phyloP scores from a whole-genome alignment of 345 rosid genomes.

The Salix viminalis region DNA sequence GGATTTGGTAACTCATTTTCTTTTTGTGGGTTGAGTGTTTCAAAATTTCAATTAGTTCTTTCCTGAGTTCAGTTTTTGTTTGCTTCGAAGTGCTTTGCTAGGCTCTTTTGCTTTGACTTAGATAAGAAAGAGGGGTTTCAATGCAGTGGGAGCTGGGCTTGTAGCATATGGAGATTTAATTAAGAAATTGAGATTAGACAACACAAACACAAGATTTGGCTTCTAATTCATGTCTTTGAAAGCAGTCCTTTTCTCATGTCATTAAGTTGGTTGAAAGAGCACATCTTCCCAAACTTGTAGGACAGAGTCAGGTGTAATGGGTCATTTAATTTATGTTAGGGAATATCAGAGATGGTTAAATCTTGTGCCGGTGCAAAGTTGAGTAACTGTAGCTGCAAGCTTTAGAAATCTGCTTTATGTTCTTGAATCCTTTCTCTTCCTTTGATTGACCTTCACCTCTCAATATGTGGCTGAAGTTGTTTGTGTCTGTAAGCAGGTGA shows the following conservation, averaged over 20 bases:
- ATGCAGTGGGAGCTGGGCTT: not conserved
- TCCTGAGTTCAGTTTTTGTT: not conserved
- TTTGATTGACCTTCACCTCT: not conserved
- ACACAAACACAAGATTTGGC: not conserved
- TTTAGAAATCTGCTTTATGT: not conserved
- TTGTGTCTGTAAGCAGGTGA: slow-evolving; percentile 23
- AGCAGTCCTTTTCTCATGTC: not conserved
- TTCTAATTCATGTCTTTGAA: not conserved
- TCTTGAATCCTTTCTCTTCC: not conserved
- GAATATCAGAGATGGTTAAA: not conserved
- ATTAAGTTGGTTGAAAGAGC: not conserved
- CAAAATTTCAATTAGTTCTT: not conserved
- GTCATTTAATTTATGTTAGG: not conserved
- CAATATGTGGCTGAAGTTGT: not conserved
- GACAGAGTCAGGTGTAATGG: not conserved
- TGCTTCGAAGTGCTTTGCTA: not conserved
- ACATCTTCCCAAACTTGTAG: not conserved
- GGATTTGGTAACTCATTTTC: not conserved
- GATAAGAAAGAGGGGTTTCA: not conserved
- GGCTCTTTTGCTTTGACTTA: not conserved
- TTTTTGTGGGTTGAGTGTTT: not conserved
- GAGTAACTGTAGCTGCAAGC: not conserved
- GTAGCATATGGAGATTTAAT: not conserved
- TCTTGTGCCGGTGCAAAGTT: not conserved
- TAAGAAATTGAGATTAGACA: not conserved